These are phyloP conservation scores for Leptographium procerum DNA, from an alignment of 2,329 filamentous ascomycete genomes.

Conservation along the genomic window DNA sequence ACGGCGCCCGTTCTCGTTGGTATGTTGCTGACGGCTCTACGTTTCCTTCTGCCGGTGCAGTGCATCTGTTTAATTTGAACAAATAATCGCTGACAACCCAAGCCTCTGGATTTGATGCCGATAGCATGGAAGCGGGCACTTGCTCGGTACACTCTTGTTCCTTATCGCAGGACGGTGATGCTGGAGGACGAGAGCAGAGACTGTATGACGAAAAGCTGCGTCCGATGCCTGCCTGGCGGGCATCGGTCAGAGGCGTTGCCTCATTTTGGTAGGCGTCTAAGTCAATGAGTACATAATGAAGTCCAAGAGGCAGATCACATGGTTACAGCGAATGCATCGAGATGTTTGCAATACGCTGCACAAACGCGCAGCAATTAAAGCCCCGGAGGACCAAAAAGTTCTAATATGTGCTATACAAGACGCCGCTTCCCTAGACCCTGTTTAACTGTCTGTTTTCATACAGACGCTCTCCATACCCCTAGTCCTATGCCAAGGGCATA, in stretches of 20 bases:
- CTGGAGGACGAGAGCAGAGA: conserved; percentile 43
- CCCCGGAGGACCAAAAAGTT: background rate
- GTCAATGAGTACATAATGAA: background rate
- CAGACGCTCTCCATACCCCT: background rate
- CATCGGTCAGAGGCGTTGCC: too few species aligned
- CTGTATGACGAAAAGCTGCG: conserved; percentile 50
- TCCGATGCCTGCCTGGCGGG: conserved; percentile 12
- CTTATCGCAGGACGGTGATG: conserved; percentile 54
- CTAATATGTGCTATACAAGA: background rate
- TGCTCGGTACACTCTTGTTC: conserved; percentile 74
- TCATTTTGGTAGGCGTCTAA: background rate
- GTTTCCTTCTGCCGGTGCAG: background rate
- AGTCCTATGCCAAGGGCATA: background rate
- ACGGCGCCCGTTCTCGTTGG: conserved; percentile 65
- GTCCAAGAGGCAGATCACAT: background rate
- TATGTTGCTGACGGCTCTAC: conserved; percentile 23
- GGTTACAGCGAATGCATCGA: background rate
- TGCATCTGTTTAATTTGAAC: background rate
- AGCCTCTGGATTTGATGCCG: conserved; percentile 79
- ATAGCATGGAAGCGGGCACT: conserved; percentile 53
- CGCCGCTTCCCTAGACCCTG: background rate
- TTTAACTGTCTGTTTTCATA: background rate
- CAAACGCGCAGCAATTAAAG: background rate
- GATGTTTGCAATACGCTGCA: background rate
- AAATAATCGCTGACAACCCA: background rate